These are phyloP conservation scores for Yamadazyma olivae DNA, from an alignment of 805 yeast genomes.

Conservation along the genomic window DNA sequence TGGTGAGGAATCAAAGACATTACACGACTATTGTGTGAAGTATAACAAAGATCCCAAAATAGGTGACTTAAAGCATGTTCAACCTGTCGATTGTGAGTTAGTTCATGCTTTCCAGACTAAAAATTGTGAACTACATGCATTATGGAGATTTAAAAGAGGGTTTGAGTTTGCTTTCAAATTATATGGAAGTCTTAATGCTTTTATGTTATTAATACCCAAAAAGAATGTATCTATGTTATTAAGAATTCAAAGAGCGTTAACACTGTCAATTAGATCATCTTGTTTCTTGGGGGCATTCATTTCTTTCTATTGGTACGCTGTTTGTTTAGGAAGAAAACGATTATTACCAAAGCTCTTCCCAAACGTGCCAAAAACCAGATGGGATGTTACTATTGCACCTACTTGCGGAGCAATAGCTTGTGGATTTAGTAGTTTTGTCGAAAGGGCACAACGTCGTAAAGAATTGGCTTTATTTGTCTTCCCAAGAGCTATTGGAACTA, in stretches of 20 bases:
- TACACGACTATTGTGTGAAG: conserved; percentile 28
- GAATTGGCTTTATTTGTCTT: conserved; percentile 49
- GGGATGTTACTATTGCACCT: conserved; percentile 40
- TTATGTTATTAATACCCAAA: conserved; percentile 24
- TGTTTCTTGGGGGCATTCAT: conserved; percentile 42
- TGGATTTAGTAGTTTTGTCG: conserved; percentile 42
- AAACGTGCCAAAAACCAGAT: conserved; percentile 24
- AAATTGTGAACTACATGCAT: conserved; percentile 46
- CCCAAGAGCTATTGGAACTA: conserved; percentile 35
- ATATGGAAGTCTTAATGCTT: conserved; percentile 40
- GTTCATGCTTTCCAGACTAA: conserved; percentile 38
- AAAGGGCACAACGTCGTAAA: conserved; percentile 38
- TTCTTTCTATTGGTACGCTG: conserved; percentile 44
- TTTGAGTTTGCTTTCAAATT: conserved; percentile 37
- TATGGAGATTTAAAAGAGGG: conserved; percentile 43
- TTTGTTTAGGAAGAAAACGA: conserved; percentile 41
- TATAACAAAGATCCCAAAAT: conserved; percentile 29
- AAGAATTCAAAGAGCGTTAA: conserved; percentile 19
- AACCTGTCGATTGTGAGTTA: conserved; percentile 37
- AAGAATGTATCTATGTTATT: conserved; percentile 13
- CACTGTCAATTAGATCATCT: conserved; percentile 37
- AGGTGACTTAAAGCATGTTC: conserved; percentile 20
- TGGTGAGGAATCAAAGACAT: conserved; percentile 31
- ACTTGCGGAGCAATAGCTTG: conserved; percentile 37
- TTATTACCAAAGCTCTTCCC: conserved; percentile 40